Conservation (phyloP, 768 basidiomycete species). For the Tylopilus plumbeoviolaceoides region DNA sequence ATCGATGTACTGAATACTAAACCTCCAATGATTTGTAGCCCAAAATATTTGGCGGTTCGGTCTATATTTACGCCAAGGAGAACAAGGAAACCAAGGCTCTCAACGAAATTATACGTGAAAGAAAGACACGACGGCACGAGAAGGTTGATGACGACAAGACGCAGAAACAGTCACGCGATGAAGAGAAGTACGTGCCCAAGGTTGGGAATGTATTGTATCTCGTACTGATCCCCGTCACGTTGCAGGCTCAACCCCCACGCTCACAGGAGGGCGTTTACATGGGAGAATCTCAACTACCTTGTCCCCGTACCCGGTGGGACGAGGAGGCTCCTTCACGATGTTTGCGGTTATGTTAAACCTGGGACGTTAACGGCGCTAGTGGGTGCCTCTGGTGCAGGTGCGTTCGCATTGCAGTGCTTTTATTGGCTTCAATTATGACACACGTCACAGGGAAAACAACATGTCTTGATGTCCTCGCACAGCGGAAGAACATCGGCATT, state of each 20-base stretch:
- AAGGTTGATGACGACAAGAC: constrained; percentile 26
- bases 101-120: constrained; percentile 50
- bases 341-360: constrained; percentile 78
- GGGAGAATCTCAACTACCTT: constrained; percentile 74
- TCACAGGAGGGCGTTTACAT: constrained; percentile 58
- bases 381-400: constrained; percentile 79
- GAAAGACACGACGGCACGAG: constrained; percentile 41
- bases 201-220: background rate
- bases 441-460: constrained; percentile 61
- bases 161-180: constrained; percentile 20
- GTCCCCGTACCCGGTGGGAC: constrained; percentile 64
- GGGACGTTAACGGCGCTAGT: constrained; percentile 87
- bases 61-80: constrained; percentile 62
- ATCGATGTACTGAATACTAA: background rate
- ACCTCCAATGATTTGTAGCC: constrained; percentile 21
- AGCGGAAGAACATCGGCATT: constrained; percentile 68
- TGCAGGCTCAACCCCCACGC: background rate
- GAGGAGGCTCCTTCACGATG: constrained; percentile 64
- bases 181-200: constrained; percentile 13
- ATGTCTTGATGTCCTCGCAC: constrained; percentile 69
- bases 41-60: constrained; percentile 34
- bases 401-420: constrained; percentile 21
- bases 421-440: background rate
- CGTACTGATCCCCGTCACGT: constrained; percentile 2
- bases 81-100: constrained; percentile 47